Conservation (phyloP, 495 filamentous ascomycete species). For the Penicillium pancosmium region DNA sequence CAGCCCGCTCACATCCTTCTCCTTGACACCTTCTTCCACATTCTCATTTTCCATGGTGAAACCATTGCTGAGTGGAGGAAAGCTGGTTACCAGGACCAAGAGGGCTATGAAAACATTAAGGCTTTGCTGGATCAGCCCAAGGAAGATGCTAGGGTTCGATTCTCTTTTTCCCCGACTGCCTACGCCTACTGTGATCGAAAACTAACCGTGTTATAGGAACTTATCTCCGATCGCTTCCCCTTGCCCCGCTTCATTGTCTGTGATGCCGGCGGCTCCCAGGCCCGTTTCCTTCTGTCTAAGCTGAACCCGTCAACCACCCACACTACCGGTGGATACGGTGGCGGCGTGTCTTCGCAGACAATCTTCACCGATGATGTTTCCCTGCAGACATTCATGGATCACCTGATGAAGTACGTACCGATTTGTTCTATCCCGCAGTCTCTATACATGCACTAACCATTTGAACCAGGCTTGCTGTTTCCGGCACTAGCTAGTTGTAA, state of each 20-base stretch:
- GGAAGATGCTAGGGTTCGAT: slow-evolving; percentile 88
- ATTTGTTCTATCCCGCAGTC: neutral
- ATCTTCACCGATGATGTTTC: slow-evolving; percentile 99
- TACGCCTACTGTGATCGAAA: neutral
- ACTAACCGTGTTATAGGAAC: slow-evolving; percentile 62
- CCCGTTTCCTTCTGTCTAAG: slow-evolving; percentile 95
- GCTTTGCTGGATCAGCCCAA: slow-evolving; percentile 90
- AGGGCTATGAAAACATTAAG: slow-evolving; percentile 97
- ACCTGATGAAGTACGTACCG: slow-evolving; percentile 93
- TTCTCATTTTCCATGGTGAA: slow-evolving; percentile 98
- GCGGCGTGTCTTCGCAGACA: slow-evolving; percentile 89
- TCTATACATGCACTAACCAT: slow-evolving; percentile 33
- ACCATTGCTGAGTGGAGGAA: slow-evolving; percentile 99
- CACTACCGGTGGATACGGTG: slow-evolving; percentile 88
- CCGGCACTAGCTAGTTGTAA: slow-evolving; percentile 58
- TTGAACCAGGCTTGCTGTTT: slow-evolving; percentile 58
- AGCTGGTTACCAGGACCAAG: slow-evolving; percentile 96
- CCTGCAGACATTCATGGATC: slow-evolving; percentile 98
- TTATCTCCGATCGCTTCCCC: slow-evolving; percentile 96
- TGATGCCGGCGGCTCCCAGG: slow-evolving; percentile 96
- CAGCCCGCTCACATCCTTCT: slow-evolving; percentile 93
- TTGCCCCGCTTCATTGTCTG: slow-evolving; percentile 98
- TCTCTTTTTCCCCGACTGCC: neutral
- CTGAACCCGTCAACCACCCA: slow-evolving; percentile 99
- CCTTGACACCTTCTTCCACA: slow-evolving; percentile 99